These are phyloP conservation scores for Cyclotella choctawhatcheeana DNA, from an alignment of 108 stramenopile genomes.

Conservation along the genomic window DNA sequence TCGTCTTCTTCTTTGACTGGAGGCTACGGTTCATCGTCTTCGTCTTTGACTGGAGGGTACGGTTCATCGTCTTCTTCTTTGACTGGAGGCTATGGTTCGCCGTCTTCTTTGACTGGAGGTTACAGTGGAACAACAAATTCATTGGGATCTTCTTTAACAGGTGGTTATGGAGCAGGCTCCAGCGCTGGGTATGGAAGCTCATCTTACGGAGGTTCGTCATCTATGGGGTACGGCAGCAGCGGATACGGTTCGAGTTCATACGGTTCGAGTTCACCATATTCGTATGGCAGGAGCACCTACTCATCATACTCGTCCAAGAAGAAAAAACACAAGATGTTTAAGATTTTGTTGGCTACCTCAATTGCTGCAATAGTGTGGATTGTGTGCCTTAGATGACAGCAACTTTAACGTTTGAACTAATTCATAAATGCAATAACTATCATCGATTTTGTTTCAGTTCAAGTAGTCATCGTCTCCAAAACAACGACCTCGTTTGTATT, in stretches of 20 bases:
- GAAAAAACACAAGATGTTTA: constrained; percentile 44
- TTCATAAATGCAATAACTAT: neutral
- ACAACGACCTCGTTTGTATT: too few species aligned
- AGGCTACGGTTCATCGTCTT: constrained; percentile 18
- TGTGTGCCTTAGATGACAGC: constrained; percentile 38
- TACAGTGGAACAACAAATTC: constrained; percentile 11
- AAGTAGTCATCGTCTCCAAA: too few species aligned
- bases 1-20: constrained; percentile 5
- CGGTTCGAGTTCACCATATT: constrained; percentile 18
- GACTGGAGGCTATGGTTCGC: constrained; percentile 12
- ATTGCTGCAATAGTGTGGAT: constrained; percentile 52
- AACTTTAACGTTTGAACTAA: neutral
- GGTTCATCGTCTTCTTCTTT: neutral
- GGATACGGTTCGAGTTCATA: constrained; percentile 23
- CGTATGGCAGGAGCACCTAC: constrained; percentile 8
- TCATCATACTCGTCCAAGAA: constrained; percentile 21
- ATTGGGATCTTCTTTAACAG: constrained; percentile 12
- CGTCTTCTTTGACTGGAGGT: constrained; percentile 19
- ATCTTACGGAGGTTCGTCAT: constrained; percentile 26
- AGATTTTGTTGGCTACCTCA: constrained; percentile 43
- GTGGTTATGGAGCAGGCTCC: constrained; percentile 36
- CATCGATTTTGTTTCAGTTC: too few species aligned
- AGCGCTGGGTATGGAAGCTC: constrained; percentile 4
- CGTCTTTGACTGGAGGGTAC: constrained; percentile 6
- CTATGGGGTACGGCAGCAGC: constrained; percentile 12